Evolutionary conservation across 2,329 filamentous ascomycete species (phyloP), one percentile per base, ranked within the genome.

Genomic region (Fusarium verticillioides): DNA sequence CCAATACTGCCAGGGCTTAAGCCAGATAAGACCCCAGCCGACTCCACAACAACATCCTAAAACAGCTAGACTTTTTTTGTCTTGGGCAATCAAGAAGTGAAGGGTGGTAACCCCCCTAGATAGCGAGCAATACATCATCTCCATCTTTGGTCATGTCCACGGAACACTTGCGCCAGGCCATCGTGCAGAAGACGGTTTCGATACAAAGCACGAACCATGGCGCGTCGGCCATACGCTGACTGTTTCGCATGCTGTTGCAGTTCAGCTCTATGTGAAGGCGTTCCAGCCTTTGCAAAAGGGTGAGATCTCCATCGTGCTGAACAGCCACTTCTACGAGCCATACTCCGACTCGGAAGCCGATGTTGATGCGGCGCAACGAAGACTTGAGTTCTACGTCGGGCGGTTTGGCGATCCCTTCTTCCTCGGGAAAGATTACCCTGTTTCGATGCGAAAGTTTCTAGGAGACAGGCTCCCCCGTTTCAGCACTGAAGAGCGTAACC

Each of bases 81-180:
- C 32, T 34, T 7, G 7, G 32, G 13, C 6, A n/a, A n/a, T n/a
- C n/a, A n/a, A n/a, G n/a, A n/a, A n/a, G n/a, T n/a, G n/a, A n/a
- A n/a, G n/a, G n/a, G n/a, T n/a, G n/a, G n/a, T n/a, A n/a, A n/a
- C n/a, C n/a, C n/a, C n/a, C n/a, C n/a, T n/a, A n/a, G n/a, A n/a
- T n/a, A n/a, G n/a, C n/a, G n/a, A 81, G 50, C 80, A 78, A 2
- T 75, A 64, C 11, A 77, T 79, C 30, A 70, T 73, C 11, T 71
- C 77, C 9, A 76, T 78, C 26, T 77, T 75, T 61, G 77, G 59
- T 7, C 69, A 72, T 47, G 66, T 68, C 15, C 76, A 74, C 23
- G 76, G 75, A 0, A 66, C 49, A 4, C 64, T 75, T 30, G 75
- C 76, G 2, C 77, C 75, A 1, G 76, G 74, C 2, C 60, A 60